Evolutionary conservation across 371 early-diverging fungal genomes (phyloP), one percentile per base, ranked within the genome.

Genomic region (Mucor mucedo): DNA sequence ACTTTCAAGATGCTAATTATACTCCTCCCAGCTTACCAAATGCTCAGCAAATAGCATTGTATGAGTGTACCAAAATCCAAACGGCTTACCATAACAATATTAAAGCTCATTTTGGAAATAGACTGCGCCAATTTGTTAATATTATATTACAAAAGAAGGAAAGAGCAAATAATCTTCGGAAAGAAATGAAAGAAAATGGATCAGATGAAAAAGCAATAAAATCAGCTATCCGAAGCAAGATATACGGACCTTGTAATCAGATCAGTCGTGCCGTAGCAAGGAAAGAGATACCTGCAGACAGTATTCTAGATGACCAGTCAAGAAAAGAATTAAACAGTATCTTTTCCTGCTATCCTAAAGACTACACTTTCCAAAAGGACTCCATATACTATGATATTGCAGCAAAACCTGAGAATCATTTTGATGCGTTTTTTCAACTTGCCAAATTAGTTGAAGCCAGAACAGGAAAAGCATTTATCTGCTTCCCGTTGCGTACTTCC

Each of bases 61-160:
- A 58, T 35, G 29, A 58, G 9, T 32, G 58, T 58, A 33, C 33
- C 2, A 45, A 47, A 32, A 58, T 58, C 21, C 58, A 58, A 32
- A 58, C 58, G 6, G 58, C 58, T 5, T 47, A 58, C 35, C 9
- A 32, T 16, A 58, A 58, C 16, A 45, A 47, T 14, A 47, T 41
- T 6, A 47, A 33, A 32, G 58, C 47, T 4, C 58, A 58, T 30
- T 45, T 58, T 47, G 45, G 47, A 8, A 58, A 47, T 28, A 44
- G 35, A 28, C 32, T 58, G 3, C 47, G 30, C 14, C 14, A 2
- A 2, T 13, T 58, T 2, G 4, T 47, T 14, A 47, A 33, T 28
- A 47, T 33, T 6, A 3, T 33, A n/a, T 47, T 30, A 6, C 32
- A 58, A 33, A 45, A 45, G 33, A 30, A 2, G 41, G 52, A 41